phyloP scores from a whole-genome alignment of 176 grass and related monocot genomes.

The Zizania latifolia region DNA sequence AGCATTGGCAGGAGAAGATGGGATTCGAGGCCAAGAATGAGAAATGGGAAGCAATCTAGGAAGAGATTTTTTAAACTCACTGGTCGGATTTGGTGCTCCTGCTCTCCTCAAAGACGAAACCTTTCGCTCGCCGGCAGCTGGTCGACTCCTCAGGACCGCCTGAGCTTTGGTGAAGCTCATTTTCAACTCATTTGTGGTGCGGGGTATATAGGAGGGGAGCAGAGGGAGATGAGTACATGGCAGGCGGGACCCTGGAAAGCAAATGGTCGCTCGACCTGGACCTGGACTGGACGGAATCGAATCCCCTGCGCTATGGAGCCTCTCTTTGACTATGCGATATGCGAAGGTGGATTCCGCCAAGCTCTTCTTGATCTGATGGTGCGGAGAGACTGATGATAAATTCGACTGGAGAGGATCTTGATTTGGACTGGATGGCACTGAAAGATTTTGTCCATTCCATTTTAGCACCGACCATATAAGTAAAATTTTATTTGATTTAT shows the following conservation, averaged over 20 bases:
- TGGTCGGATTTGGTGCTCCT: neutral
- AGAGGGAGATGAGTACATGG: neutral
- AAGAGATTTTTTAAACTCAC: slow-evolving; percentile 6
- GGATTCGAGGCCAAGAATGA: neutral
- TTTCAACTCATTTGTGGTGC: neutral
- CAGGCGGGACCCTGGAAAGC: neutral
- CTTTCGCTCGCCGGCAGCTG: neutral
- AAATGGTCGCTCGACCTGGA: neutral
- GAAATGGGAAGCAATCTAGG: neutral
- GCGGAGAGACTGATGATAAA: too few species aligned
- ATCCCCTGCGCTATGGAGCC: too few species aligned
- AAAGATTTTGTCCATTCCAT: too few species aligned
- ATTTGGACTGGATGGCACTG: too few species aligned
- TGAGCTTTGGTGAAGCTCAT: neutral
- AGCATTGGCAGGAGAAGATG: neutral
- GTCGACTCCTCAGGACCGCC: neutral
- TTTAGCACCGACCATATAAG: too few species aligned
- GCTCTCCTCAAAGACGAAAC: neutral
- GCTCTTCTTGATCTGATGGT: too few species aligned
- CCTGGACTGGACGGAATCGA: too few species aligned
- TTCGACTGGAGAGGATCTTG: too few species aligned
- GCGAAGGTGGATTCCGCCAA: too few species aligned
- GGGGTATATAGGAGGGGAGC: neutral
- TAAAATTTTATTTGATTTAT: too few species aligned
- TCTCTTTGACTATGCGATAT: too few species aligned